Evolutionary conservation across 768 basidiomycete genomes (phyloP).

Genomic region (Punctularia strigosozonata): DNA sequence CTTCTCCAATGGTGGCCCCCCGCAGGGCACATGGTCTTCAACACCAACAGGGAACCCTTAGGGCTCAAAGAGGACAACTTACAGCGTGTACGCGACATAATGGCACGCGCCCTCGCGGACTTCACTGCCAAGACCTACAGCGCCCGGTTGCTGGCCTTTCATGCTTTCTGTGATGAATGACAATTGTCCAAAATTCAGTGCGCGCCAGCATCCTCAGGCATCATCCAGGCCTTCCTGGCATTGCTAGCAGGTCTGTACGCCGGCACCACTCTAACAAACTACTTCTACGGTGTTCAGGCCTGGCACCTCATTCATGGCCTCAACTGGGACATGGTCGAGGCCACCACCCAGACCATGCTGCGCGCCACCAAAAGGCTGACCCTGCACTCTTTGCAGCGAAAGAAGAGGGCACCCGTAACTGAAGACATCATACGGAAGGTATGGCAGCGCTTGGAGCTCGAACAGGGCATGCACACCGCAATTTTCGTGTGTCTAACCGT

Average conservation of each 20-base stretch:
- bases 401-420: constrained; percentile 20
- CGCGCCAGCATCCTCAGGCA: constrained; percentile 13
- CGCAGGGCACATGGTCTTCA: too few relatives aligned
- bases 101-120: constrained; percentile 20
- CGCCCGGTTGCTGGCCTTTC: constrained; percentile 23
- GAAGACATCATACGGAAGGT: constrained; percentile 13
- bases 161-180: constrained; percentile 25
- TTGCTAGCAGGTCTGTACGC: constrained; percentile 18
- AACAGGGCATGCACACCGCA: constrained; percentile 20
- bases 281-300: constrained; percentile 24
- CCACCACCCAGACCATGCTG: too few relatives aligned
- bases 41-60: too few relatives aligned
- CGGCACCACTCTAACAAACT: constrained; percentile 22
- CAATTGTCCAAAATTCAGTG: constrained; percentile 19
- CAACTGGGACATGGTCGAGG: constrained; percentile 17
- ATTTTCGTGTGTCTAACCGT: constrained; percentile 26
- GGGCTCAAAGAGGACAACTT: too few relatives aligned
- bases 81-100: too few relatives aligned
- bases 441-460: constrained; percentile 12
- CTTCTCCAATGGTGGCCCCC: too few relatives aligned
- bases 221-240: constrained; percentile 15
- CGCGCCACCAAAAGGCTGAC: constrained; percentile 17
- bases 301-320: constrained; percentile 36
- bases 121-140: constrained; percentile 24
- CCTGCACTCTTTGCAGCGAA: constrained; percentile 17